Base-by-base conservation (phyloP, 1,284 basidiomycete species). In the Leccinum subrobustum region DNA sequence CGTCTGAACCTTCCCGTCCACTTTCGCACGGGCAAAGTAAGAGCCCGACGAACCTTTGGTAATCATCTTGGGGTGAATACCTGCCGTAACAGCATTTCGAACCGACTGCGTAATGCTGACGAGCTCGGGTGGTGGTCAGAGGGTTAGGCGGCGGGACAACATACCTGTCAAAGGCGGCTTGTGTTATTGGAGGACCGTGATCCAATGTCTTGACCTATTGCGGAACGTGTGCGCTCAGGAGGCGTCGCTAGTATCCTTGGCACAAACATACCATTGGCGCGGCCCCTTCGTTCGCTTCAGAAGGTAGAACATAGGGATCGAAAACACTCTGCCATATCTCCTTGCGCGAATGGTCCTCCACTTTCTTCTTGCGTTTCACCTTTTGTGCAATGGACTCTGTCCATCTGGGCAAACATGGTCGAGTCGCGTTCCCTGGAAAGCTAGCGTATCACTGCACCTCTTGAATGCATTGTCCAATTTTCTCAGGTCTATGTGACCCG, bases 31-130 rank as follows among this genome's bases (percentile, higher is more conserved):
- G 23, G 90, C 91, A 75, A 95, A 95, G 74, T 95, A 95, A 54
- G 89, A 92, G 0, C 93, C 93, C 12, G 89, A 92, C 3, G 90
- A 93, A 9, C 93, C 93, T 68, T 93, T 93, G 4, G 83, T 76
- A 58, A 95, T 95, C 83, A 95, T 90, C 72, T 93, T 93, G 2
- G 93, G 93, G 67, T 95, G 92, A 52, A 93, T 81, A 14, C 90
- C 91, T 37, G 88, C 86, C 4, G 76, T 65, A 67, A 95, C 92
- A 11, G 91, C 89, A 59, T 75, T 78, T 67, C 83, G 85, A 31
- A 93, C 86, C 47, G 84, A 82, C 66, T 86, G 78, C 11, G 86
- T 84, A 12, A 91, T 70, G 54, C 89, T 92, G 58, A 31, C 60
- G 37, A 63, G 48, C 25, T 61, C 61, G 54, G 57, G 60, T 37